Evolutionary conservation across 108 stramenopile species (phyloP), one percentile per base, ranked within the genome.

Genomic region (Aurantiochytrium sp.): DNA sequence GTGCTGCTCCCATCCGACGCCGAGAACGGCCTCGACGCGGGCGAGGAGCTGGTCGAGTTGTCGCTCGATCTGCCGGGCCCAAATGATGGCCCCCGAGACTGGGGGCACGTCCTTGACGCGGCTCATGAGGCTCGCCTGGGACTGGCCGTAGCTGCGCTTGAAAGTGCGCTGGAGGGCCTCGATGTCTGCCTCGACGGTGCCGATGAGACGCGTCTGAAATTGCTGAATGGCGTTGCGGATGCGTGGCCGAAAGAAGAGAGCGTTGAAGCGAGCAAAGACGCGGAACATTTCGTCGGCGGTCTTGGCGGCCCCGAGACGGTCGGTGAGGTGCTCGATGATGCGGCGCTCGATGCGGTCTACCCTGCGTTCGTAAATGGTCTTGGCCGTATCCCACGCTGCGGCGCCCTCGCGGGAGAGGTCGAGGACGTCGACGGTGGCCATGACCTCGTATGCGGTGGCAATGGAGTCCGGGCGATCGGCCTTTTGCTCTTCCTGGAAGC

Each of bases 241-340:
- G 8, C 96, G 92, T 52, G 96, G 95, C 24, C 98, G 92, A 21
- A 95, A 93, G 89, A 99, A 89, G 85, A 99, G 94, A 21, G 96
- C 96, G 88, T 97, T 97, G 92, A 99, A 99, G 24, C 95, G 89
- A 6, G 94, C 94, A 89, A 99, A 98, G 27, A 97, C 96, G 4
- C 95, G 91, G 91, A 99, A 99, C 97, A 97, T 98, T 90, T 97
- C 97, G 90, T 98, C 98, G 55, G 98, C 97, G 85, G 96, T 96
- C 89, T 95, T 87, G 6, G 92, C 90, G 12, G 55, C 54, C 19
- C 88, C 24, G 8, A 93, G 81, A 34, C 88, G 41, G 19, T 89
- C 91, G 30, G 89, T 54, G 36, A 93, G 86, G 36, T 90, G 89
- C 4, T 55, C 85, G 69, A 91, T 87, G 8, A 92, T 88, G 42